Conservation (phyloP, 495 filamentous ascomycete genomes). For the Trichoderma asperelloides region DNA sequence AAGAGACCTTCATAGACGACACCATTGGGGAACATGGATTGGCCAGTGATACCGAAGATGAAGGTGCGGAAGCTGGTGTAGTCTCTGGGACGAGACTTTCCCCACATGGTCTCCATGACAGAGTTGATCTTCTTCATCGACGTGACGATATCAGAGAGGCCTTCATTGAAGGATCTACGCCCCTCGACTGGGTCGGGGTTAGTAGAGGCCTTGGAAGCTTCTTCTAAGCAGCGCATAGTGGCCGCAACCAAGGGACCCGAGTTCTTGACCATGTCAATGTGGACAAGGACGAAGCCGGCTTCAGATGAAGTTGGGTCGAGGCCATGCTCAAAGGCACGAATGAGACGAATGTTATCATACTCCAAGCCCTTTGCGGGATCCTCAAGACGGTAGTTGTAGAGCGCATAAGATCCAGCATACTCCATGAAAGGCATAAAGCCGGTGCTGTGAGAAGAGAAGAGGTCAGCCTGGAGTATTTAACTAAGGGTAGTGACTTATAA, state of each 20-base stretch:
- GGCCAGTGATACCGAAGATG: conserved; percentile 84
- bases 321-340: conserved; percentile 82
- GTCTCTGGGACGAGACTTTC: conserved; percentile 62
- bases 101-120: conserved; percentile 87
- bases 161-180: conserved; percentile 52
- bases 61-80: conserved; percentile 86
- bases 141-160: conserved; percentile 49
- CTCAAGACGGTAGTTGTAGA: conserved; percentile 76
- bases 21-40: conserved; percentile 85
- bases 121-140: conserved; percentile 63
- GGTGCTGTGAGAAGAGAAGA: conserved; percentile 30
- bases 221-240: conserved; percentile 51
- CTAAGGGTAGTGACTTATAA: neutral
- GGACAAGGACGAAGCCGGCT: conserved; percentile 79
- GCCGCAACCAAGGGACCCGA: conserved; percentile 64
- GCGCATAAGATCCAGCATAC: conserved; percentile 82
- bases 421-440: conserved; percentile 88
- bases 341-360: conserved; percentile 71
- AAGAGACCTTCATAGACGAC: conserved; percentile 79
- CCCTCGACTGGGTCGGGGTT: conserved; percentile 18
- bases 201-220: neutral
- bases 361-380: conserved; percentile 56
- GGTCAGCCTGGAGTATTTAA: neutral
- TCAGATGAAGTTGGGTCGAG: conserved; percentile 81
- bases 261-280: conserved; percentile 77